Conservation (phyloP, 441 rosid species). For the Omphalea diandra region DNA sequence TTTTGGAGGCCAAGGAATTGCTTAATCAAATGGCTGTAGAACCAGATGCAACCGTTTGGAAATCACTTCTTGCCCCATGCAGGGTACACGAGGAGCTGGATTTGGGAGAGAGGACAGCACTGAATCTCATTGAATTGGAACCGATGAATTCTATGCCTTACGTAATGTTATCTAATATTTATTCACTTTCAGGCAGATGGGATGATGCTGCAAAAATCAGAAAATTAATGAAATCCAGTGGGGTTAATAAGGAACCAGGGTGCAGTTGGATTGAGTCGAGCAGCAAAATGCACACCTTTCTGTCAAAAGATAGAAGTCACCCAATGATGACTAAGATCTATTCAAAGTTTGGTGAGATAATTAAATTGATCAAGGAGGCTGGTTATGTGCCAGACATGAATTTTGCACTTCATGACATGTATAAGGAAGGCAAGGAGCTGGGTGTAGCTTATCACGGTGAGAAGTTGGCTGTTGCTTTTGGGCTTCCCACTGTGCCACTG, state of each 20-base stretch:
- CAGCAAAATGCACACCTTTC: slow-evolving; percentile 60
- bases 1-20: slow-evolving; percentile 56
- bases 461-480: slow-evolving; percentile 82
- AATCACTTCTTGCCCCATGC: slow-evolving; percentile 69
- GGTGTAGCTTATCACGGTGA: slow-evolving; percentile 88
- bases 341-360: slow-evolving; percentile 63
- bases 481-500: slow-evolving; percentile 46
- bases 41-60: slow-evolving; percentile 87
- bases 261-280: slow-evolving; percentile 71
- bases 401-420: slow-evolving; percentile 73
- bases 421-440: slow-evolving; percentile 67
- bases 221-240: slow-evolving; percentile 60
- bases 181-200: slow-evolving; percentile 59
- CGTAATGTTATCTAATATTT: slow-evolving; percentile 68
- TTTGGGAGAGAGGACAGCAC: slow-evolving; percentile 79
- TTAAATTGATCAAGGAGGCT: slow-evolving; percentile 58
- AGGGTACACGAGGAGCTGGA: slow-evolving; percentile 63
- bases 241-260: slow-evolving; percentile 77
- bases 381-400: slow-evolving; percentile 73
- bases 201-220: slow-evolving; percentile 70
- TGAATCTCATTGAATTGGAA: slow-evolving; percentile 59
- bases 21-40: slow-evolving; percentile 60
- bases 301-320: slow-evolving; percentile 78
- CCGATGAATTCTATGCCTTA: slow-evolving; percentile 71
- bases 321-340: slow-evolving; percentile 58